Evolutionary conservation across 805 yeast species (phyloP).

Genomic region (Starmera pachycereana): DNA sequence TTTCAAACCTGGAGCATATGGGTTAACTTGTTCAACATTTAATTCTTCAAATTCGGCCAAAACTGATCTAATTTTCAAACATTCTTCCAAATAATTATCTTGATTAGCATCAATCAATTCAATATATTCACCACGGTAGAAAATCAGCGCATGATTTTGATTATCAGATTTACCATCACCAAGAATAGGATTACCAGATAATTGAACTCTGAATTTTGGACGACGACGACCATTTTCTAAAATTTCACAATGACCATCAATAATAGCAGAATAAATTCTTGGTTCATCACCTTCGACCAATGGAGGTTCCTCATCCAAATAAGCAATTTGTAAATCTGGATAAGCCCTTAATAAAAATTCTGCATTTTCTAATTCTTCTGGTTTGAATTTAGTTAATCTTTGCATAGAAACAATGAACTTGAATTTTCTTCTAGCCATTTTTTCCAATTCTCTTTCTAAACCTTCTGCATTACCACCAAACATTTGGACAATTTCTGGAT

Average conservation of each 20-base stretch:
- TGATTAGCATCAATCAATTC: constrained; percentile 83
- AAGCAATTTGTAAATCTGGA: constrained; percentile 84
- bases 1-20: constrained; percentile 63
- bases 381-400: constrained; percentile 59
- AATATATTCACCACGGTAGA: constrained; percentile 77
- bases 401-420: constrained; percentile 81
- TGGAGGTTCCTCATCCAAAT: constrained; percentile 88
- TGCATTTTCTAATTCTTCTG: constrained; percentile 70
- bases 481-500: constrained; percentile 93
- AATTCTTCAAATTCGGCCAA: constrained; percentile 77
- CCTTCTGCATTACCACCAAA: constrained; percentile 98
- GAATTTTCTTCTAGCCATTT: constrained; percentile 79
- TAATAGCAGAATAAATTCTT: constrained; percentile 63
- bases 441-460: constrained; percentile 86
- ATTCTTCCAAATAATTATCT: constrained; percentile 78
- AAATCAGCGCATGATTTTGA: constrained; percentile 72
- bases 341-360: constrained; percentile 75
- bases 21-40: constrained; percentile 67
- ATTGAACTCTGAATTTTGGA: constrained; percentile 65
- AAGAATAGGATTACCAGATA: constrained; percentile 76
- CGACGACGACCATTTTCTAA: constrained; percentile 65
- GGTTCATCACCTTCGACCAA: constrained; percentile 59
- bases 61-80: constrained; percentile 72
- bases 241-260: constrained; percentile 73
- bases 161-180: constrained; percentile 89